Evolutionary conservation across 148 eudicot genomes (phyloP).

Genomic region (Chenopodium formosanum): DNA sequence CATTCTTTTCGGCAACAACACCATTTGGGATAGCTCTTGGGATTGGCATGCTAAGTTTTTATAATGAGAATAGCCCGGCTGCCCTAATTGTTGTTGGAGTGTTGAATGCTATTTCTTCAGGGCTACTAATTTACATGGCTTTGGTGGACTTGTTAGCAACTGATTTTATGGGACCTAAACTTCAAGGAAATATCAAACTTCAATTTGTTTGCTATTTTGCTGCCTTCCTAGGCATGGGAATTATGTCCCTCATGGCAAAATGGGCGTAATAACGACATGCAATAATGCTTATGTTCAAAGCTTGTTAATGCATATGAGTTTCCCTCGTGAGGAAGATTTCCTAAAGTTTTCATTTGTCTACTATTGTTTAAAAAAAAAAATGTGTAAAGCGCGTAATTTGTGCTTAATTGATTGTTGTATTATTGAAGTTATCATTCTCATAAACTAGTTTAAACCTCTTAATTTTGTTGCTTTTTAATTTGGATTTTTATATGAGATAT

Average conservation of each 20-base stretch:
- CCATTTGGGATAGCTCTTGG: constrained; percentile 58
- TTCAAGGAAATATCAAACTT: constrained; percentile 48
- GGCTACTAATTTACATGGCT: constrained; percentile 61
- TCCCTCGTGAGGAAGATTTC: too few relatives aligned
- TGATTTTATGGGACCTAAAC: constrained; percentile 51
- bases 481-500: too few relatives aligned
- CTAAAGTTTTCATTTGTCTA: too few relatives aligned
- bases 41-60: constrained; percentile 36
- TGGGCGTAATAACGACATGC: constrained; percentile 39
- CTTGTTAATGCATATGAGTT: too few relatives aligned
- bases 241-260: constrained; percentile 62
- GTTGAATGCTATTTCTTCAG: constrained; percentile 50
- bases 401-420: too few relatives aligned
- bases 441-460: too few relatives aligned
- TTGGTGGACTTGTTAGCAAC: constrained; percentile 52
- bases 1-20: constrained; percentile 52
- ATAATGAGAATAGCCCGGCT: constrained; percentile 49
- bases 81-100: constrained; percentile 55
- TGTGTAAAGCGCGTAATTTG: too few relatives aligned
- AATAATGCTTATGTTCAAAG: too few relatives aligned
- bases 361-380: too few relatives aligned
- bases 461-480: too few relatives aligned
- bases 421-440: too few relatives aligned
- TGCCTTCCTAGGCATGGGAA: constrained; percentile 44
- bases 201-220: constrained; percentile 40